Percentiles rank a stretch among this genome's conserved stretches.
phyloP scores from a whole-genome alignment of 495 filamentous ascomycete genomes.

The Zalerion maritima region DNA sequence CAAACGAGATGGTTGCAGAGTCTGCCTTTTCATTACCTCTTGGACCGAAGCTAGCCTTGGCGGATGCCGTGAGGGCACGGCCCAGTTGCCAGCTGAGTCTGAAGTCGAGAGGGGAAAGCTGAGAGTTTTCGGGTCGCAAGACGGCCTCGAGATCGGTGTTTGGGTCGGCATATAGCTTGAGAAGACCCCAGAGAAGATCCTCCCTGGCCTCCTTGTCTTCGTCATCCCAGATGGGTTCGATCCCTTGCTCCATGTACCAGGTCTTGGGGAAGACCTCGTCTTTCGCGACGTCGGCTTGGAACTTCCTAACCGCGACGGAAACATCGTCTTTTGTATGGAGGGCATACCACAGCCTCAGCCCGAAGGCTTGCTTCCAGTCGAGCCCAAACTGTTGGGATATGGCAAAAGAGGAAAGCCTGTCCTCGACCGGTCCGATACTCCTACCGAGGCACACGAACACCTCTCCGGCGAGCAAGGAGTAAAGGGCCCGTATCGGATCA shows the following conservation, averaged over 20 bases:
- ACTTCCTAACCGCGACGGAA: constrained; percentile 53
- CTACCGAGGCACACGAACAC: constrained; percentile 65
- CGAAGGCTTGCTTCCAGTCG: constrained; percentile 88
- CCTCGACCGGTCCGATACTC: constrained; percentile 51
- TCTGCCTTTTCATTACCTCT: constrained; percentile 43
- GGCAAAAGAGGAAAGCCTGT: constrained; percentile 58
- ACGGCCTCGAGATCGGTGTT: constrained; percentile 36
- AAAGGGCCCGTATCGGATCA: constrained; percentile 73
- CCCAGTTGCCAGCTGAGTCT: constrained; percentile 75
- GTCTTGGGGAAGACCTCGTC: constrained; percentile 48
- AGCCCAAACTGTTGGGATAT: constrained; percentile 70
- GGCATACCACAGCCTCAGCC: constrained; percentile 75
- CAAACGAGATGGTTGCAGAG: constrained; percentile 52
- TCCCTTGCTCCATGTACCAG: constrained; percentile 39
- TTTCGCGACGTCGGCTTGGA: constrained; percentile 49
- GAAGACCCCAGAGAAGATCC: constrained; percentile 72
- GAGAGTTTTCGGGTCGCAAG: constrained; percentile 40
- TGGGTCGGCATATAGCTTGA: constrained; percentile 56
- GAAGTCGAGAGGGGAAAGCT: constrained; percentile 52
- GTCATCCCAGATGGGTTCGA: constrained; percentile 32
- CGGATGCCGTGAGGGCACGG: constrained; percentile 35
- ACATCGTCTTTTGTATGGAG: constrained; percentile 51
- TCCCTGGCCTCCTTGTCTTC: constrained; percentile 40
- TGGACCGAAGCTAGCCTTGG: constrained; percentile 24
- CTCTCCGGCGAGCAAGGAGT: constrained; percentile 80